Conservation (phyloP, 2,329 filamentous ascomycete genomes). For the Sclerotinia subarctica region DNA sequence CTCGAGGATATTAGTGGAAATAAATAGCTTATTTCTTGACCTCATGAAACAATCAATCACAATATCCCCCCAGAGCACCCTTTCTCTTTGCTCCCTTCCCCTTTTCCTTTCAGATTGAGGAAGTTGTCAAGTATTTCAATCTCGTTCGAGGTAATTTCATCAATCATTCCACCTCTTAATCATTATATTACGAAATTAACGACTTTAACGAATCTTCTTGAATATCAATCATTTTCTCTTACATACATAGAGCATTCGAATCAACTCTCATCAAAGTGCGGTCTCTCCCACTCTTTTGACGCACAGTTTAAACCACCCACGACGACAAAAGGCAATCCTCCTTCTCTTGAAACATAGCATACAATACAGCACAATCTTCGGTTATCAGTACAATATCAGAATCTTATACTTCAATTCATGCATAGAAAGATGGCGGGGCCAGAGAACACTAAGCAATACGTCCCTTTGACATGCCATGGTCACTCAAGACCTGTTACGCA, state of each 20-base stretch:
- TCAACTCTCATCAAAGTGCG: neutral
- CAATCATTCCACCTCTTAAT: constrained; percentile 17
- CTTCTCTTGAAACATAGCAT: neutral
- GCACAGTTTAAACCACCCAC: neutral
- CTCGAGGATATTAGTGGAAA: neutral
- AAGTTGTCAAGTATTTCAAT: constrained; percentile 4
- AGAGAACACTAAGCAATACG: constrained; percentile 40
- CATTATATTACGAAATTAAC: constrained; percentile 35
- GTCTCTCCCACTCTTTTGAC: constrained; percentile 15
- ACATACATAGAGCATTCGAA: constrained; percentile 9
- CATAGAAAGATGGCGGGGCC: constrained; percentile 31
- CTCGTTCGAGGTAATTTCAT: neutral
- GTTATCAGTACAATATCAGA: neutral
- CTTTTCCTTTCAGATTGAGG: constrained; percentile 9
- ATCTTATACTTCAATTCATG: constrained; percentile 8
- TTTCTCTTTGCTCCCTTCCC: constrained; percentile 6
- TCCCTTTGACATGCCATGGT: constrained; percentile 72
- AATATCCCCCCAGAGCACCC: neutral
- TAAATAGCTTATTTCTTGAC: constrained; percentile 5
- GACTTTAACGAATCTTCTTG: constrained; percentile 39
- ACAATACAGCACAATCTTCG: neutral
- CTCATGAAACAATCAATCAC: constrained; percentile 12
- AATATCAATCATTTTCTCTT: constrained; percentile 21
- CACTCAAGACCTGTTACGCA: constrained; percentile 73
- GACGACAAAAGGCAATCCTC: neutral